Percentiles rank a stretch among this genome's conserved stretches.
phyloP scores from a whole-genome alignment of 257 asterid genomes.

The Henckelia pumila region DNA sequence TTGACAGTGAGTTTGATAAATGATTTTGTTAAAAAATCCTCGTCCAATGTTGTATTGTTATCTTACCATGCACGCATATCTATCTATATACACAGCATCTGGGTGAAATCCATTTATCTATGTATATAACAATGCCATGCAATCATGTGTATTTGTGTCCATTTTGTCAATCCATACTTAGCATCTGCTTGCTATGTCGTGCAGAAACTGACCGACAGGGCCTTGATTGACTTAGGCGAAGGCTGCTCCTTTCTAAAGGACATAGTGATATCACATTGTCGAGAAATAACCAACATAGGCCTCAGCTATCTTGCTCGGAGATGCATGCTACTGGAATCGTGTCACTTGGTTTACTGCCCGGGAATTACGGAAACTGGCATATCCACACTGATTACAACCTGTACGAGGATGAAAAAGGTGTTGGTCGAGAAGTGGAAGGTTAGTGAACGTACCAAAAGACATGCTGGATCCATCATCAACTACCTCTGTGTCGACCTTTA shows the following conservation, averaged over 20 bases:
- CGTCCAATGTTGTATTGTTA: too few relatives aligned
- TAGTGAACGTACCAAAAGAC: constrained; percentile 65
- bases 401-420: constrained; percentile 58
- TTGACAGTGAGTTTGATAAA: not conserved
- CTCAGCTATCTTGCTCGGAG: constrained; percentile 48
- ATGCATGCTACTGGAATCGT: constrained; percentile 58
- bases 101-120: not conserved
- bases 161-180: not conserved
- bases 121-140: not conserved
- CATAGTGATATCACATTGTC: constrained; percentile 85
- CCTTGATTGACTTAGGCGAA: constrained; percentile 69
- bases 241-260: constrained; percentile 73
- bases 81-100: not conserved
- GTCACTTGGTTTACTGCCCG: constrained; percentile 87
- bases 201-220: constrained; percentile 72
- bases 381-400: constrained; percentile 62
- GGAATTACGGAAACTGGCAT: constrained; percentile 65
- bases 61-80: too few relatives aligned
- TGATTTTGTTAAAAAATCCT: too few relatives aligned
- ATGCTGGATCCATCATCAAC: constrained; percentile 76
- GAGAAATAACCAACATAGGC: constrained; percentile 65
- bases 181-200: not conserved
- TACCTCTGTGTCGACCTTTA: constrained; percentile 73
- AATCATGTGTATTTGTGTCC: not conserved
- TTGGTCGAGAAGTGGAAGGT: constrained; percentile 83